phyloP scores from a whole-genome alignment of 768 basidiomycete species.

The Boletus rufocinnamomeus region DNA sequence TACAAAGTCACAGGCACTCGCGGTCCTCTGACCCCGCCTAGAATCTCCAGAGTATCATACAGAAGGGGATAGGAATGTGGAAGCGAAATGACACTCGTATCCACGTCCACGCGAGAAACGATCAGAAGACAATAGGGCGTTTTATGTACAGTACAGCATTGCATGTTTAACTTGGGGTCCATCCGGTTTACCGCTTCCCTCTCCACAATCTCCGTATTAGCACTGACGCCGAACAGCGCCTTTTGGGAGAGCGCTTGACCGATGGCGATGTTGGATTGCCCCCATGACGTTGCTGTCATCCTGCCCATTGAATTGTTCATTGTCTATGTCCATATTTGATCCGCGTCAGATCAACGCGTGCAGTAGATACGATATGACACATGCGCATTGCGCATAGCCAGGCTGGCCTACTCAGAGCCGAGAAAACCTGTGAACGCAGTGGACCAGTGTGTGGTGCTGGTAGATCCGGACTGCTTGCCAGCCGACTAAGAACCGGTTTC shows the following conservation, averaged over 20 bases:
- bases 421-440: no score
- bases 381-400: background rate
- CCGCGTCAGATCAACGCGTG: background rate
- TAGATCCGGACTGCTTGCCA: background rate
- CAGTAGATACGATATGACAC: background rate
- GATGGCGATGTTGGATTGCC: background rate
- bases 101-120: background rate
- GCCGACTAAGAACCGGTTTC: background rate
- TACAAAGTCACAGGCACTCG: no score
- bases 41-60: background rate
- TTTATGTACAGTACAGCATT: conserved; percentile 1
- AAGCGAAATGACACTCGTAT: background rate
- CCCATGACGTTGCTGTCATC: background rate
- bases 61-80: background rate
- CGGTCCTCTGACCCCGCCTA: background rate
- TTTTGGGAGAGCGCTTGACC: background rate
- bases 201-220: background rate
- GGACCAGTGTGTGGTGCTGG: no score
- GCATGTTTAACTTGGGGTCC: background rate
- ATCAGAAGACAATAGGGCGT: background rate
- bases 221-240: background rate
- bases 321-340: background rate
- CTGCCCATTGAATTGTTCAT: background rate
- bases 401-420: background rate
- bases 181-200: background rate